Conservation (phyloP, 306 rosid genomes). For the Vigna angularis region DNA sequence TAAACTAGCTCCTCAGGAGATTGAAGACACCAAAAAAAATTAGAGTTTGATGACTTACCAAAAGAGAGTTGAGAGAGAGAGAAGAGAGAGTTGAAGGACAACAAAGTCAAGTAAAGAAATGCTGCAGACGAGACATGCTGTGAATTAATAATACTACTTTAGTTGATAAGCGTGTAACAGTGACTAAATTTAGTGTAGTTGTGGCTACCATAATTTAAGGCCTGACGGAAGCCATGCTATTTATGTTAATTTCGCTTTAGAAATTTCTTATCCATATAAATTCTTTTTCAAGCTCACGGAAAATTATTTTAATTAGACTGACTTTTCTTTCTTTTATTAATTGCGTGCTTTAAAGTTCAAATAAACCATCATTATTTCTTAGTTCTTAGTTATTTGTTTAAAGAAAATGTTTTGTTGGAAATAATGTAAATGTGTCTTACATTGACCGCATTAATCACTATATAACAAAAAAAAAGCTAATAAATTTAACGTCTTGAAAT, state of each 20-base stretch:
- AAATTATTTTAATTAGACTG: too few relatives aligned
- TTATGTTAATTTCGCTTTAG: not conserved
- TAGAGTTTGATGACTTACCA: slow-evolving; percentile 50
- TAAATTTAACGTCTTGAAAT: too few relatives aligned
- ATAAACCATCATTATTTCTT: too few relatives aligned
- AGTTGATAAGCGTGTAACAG: slow-evolving; percentile 11
- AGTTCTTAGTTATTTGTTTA: too few relatives aligned
- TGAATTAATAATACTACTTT: slow-evolving; percentile 40
- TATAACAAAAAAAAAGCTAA: too few relatives aligned
- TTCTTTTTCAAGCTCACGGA: not conserved
- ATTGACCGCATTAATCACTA: too few relatives aligned
- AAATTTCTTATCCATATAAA: not conserved
- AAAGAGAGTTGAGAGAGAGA: slow-evolving; percentile 41
- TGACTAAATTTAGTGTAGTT: not conserved
- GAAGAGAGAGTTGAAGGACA: slow-evolving; percentile 35
- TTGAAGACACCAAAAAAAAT: slow-evolving; percentile 41
- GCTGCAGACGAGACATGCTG: slow-evolving; percentile 19
- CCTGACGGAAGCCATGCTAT: not conserved
- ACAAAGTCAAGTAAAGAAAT: slow-evolving; percentile 49
- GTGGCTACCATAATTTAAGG: slow-evolving; percentile 24
- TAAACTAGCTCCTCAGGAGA: slow-evolving; percentile 41
- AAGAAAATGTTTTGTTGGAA: too few relatives aligned
- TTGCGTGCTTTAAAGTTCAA: too few relatives aligned
- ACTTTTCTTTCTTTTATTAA: too few relatives aligned
- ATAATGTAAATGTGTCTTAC: too few relatives aligned